Conservation (phyloP, 2,329 filamentous ascomycete species). For the Pestalotiopsis sp. region DNA sequence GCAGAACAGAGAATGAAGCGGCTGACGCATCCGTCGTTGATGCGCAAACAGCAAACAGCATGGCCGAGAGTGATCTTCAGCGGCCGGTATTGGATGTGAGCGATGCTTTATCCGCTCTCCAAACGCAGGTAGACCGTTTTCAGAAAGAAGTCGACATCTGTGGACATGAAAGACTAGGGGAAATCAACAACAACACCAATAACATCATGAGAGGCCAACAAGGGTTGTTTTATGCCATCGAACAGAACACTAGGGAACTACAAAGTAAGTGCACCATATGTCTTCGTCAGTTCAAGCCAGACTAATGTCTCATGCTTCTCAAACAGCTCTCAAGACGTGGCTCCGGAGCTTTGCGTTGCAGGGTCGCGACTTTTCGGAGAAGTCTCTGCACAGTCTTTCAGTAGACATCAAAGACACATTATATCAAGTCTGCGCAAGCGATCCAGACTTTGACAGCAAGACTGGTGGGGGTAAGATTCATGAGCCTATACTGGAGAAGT, state of each 20-base stretch:
- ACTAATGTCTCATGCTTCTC: neutral
- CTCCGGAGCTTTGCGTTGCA: neutral
- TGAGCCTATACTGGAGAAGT: neutral
- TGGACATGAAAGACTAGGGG: constrained; percentile 14
- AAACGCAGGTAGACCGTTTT: constrained; percentile 14
- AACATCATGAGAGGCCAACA: neutral
- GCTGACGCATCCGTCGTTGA: neutral
- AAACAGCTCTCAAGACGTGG: neutral
- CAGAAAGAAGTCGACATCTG: constrained; percentile 18
- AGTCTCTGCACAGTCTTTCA: neutral
- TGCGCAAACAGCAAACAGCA: neutral
- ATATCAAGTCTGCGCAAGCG: constrained; percentile 15
- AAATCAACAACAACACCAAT: constrained; percentile 9
- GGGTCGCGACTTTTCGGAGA: neutral
- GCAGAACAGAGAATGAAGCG: neutral
- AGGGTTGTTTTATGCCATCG: neutral
- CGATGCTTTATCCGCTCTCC: constrained; percentile 14
- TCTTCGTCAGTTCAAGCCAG: neutral
- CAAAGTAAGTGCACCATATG: neutral
- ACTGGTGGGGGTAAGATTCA: neutral
- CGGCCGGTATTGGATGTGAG: neutral
- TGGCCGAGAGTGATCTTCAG: neutral
- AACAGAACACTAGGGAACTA: neutral
- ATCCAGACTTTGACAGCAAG: constrained; percentile 13
- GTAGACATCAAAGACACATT: constrained; percentile 6